Evolutionary conservation across 2,329 filamentous ascomycete genomes (phyloP), one percentile per base, ranked within the genome.

Genomic region (Aspergillus sp.): DNA sequence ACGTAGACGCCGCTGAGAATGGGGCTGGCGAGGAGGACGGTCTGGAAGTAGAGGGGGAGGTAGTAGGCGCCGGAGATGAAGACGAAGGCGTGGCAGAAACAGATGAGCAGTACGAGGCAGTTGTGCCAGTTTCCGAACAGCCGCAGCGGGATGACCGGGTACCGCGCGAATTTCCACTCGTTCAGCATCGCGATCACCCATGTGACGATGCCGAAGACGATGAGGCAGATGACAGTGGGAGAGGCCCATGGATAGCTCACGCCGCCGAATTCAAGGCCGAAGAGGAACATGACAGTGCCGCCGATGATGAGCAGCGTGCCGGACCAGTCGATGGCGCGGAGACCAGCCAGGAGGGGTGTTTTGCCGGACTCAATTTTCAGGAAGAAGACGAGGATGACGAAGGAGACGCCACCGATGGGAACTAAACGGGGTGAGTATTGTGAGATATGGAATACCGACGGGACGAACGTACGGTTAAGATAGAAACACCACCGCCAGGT

Each of bases 231-330:
- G 29, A 92, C 88, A 1, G 83, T 86, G 1, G 88, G 78, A 0
- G 88, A 92, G 48, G 74, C 72, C 91, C 91, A 96, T 1, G 91
- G 87, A 58, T 83, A 84, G 19, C 79, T 78, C 47, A 91, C 82
- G 45, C 90, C 91, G 50, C 91, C 92, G 56, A 93, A 90, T 65
- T 95, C 88, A 10, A 96, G 82, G 0, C 91, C 92, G 40, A 96
- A 84, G 3, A 96, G 82, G 58, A 96, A 79, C 89, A 96, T 93
- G 17, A 95, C 77, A 0, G 89, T 92, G 17, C 87, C 89, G 40
- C 88, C 88, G 20, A 92, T 81, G 66, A 95, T 83, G 25, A 79
- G 74, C 21, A 86, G 59, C 1, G 78, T 80, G n/a, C 84, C 84
- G 9, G 82, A 60, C 84, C 84, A 87, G 68, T 87, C 84, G 55